Conservation (phyloP, 1,284 basidiomycete species). For the Cutaneotrichosporon sp. region DNA sequence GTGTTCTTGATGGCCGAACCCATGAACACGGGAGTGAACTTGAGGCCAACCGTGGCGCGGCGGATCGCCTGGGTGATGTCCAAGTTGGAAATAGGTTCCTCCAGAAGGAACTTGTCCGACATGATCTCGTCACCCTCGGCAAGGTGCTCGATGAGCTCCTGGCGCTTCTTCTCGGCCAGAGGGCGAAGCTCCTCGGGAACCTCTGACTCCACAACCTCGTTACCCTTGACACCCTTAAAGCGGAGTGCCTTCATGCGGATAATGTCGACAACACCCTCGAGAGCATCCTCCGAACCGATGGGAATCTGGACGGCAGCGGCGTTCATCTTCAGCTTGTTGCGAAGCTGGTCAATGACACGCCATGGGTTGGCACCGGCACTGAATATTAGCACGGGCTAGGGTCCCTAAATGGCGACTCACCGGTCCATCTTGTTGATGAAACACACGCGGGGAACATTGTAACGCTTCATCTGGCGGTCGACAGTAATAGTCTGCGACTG, state of each 20-base stretch:
- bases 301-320: constrained; percentile 96
- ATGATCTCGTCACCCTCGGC: constrained; percentile 95
- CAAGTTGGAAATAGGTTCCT: constrained; percentile 64
- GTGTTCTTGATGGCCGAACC: constrained; percentile 99
- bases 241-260: constrained; percentile 93
- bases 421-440: constrained; percentile 99
- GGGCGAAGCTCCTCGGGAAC: constrained; percentile 73
- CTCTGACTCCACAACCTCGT: constrained; percentile 74
- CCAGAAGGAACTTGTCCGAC: constrained; percentile 85
- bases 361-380: constrained; percentile 90
- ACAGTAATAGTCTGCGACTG: constrained; percentile 99
- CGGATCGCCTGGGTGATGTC: constrained; percentile 83
- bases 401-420: neutral
- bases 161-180: constrained; percentile 73
- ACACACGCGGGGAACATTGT: constrained; percentile 89
- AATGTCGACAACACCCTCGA: constrained; percentile 87
- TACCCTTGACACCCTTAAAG: constrained; percentile 93
- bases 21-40: constrained; percentile 94
- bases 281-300: constrained; percentile 84
- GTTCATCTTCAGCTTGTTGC: constrained; percentile 82
- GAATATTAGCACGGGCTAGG: neutral
- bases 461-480: constrained; percentile 96
- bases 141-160: constrained; percentile 88
- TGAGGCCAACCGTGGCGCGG: constrained; percentile 78
- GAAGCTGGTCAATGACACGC: constrained; percentile 88